phyloP scores from a whole-genome alignment of 2,329 filamentous ascomycete genomes.

The Setomelanomma holmii region DNA sequence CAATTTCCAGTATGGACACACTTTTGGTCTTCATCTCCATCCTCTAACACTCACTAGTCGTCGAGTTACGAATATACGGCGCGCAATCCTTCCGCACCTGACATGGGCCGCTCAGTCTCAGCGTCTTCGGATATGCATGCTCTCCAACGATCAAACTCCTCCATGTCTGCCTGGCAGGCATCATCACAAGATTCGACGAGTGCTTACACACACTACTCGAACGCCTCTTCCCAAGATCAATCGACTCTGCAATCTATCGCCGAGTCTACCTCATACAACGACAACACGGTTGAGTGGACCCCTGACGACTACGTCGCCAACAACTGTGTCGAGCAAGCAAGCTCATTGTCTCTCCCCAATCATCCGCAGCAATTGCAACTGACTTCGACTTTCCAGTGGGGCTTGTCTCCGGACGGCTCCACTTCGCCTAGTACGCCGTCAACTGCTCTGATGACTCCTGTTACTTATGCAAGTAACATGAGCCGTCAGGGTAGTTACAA shows the following conservation, averaged over 20 bases:
- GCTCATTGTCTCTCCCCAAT: slow-evolving; percentile 27
- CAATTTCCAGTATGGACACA: slow-evolving; percentile 42
- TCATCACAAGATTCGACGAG: slow-evolving; percentile 27
- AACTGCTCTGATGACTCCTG: slow-evolving; percentile 46
- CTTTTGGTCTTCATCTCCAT: slow-evolving; percentile 34
- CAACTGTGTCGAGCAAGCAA: slow-evolving; percentile 34
- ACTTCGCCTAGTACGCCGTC: slow-evolving; percentile 47
- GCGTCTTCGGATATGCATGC: slow-evolving; percentile 21
- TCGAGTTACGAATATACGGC: slow-evolving; percentile 37
- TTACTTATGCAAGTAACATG: slow-evolving; percentile 52
- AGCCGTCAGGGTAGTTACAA: slow-evolving; percentile 56
- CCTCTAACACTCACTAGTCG: slow-evolving; percentile 41
- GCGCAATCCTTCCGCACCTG: slow-evolving; percentile 44
- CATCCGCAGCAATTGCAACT: slow-evolving; percentile 37
- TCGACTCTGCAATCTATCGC: slow-evolving; percentile 34
- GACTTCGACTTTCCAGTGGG: slow-evolving; percentile 41
- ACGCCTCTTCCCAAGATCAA: slow-evolving; percentile 26
- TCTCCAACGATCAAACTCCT: slow-evolving; percentile 32
- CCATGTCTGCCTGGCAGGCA: slow-evolving; percentile 32
- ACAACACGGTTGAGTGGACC: slow-evolving; percentile 43
- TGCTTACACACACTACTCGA: slow-evolving; percentile 44
- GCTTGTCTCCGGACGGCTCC: slow-evolving; percentile 41
- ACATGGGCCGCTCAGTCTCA: slow-evolving; percentile 42
- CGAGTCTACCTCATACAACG: slow-evolving; percentile 23
- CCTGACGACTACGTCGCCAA: slow-evolving; percentile 47